A percentile compares a stretch with the other conserved stretches of the same genome.
Evolutionary conservation across 176 grass and related monocot genomes (phyloP).

Genomic region (Oryza meridionalis): DNA sequence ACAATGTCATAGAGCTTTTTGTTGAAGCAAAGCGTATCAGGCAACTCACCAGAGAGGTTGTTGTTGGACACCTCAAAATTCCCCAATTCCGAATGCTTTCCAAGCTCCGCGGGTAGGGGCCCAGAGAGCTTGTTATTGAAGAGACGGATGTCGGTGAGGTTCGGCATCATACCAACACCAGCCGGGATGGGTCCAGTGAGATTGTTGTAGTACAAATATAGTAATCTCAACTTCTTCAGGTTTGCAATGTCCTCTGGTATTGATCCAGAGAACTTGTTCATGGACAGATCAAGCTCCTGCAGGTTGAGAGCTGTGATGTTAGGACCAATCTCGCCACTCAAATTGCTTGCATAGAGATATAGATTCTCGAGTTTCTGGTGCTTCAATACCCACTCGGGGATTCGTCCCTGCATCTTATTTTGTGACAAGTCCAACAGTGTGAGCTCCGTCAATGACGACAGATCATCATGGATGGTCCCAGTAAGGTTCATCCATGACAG

Average conservation of each 20-base stretch:
- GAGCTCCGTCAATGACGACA: constrained; percentile 36
- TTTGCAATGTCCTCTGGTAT: constrained; percentile 49
- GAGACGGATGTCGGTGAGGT: constrained; percentile 26
- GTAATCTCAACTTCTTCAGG: constrained; percentile 21
- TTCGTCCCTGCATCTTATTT: constrained; percentile 43
- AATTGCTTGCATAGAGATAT: constrained; percentile 41
- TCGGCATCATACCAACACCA: constrained; percentile 36
- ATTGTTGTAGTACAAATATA: constrained; percentile 57
- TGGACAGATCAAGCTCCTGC: constrained; percentile 42
- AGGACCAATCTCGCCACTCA: constrained; percentile 37
- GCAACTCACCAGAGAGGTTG: constrained; percentile 43
- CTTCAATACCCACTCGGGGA: constrained; percentile 51
- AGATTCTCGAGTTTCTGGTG: constrained; percentile 35
- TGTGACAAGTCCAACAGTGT: constrained; percentile 14
- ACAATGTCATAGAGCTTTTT: constrained; percentile 41
- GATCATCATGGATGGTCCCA: constrained; percentile 29
- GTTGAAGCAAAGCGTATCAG: constrained; percentile 46
- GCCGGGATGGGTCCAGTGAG: constrained; percentile 51
- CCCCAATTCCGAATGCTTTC: constrained; percentile 42
- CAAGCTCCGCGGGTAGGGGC: constrained; percentile 48
- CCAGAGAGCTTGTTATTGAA: constrained; percentile 52
- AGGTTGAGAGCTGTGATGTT: constrained; percentile 20
- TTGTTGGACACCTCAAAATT: constrained; percentile 50
- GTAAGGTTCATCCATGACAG: constrained; percentile 40
- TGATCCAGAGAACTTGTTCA: constrained; percentile 39